Conservation (phyloP, 108 stramenopile species). For the Licmophora abbreviata region DNA sequence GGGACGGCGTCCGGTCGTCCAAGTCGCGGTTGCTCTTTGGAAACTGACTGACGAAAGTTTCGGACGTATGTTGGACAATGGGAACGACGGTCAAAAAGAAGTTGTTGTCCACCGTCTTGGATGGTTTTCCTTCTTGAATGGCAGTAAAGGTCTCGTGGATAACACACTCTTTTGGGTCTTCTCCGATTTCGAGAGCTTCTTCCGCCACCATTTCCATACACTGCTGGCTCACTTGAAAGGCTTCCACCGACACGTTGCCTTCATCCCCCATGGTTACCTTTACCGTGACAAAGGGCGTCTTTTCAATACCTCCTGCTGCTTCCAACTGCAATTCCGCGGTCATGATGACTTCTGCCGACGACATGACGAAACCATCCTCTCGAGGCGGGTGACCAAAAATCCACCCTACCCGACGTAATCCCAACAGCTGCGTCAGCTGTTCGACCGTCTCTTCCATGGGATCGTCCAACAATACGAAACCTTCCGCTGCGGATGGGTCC, state of each 20-base stretch:
- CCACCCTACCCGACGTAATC: slow-evolving; percentile 90
- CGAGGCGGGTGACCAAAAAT: slow-evolving; percentile 93
- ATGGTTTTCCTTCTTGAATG: slow-evolving; percentile 92
- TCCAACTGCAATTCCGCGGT: slow-evolving; percentile 93
- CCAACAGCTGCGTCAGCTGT: slow-evolving; percentile 61
- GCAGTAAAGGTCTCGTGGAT: slow-evolving; percentile 96
- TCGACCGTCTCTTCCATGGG: slow-evolving; percentile 85
- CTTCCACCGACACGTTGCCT: slow-evolving; percentile 82
- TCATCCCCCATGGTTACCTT: slow-evolving; percentile 74
- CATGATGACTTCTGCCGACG: slow-evolving; percentile 85
- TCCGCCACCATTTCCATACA: slow-evolving; percentile 99
- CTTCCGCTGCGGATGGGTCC: slow-evolving; percentile 69
- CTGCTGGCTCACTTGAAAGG: slow-evolving; percentile 91
- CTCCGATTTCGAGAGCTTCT: slow-evolving; percentile 78
- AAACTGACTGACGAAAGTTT: slow-evolving; percentile 75
- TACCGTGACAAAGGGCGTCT: slow-evolving; percentile 91
- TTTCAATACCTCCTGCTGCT: slow-evolving; percentile 87
- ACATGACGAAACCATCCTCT: slow-evolving; percentile 87
- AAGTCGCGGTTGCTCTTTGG: slow-evolving; percentile 81
- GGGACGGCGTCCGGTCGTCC: slow-evolving; percentile 51
- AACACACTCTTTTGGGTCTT: slow-evolving; percentile 76
- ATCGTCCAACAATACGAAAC: slow-evolving; percentile 87
- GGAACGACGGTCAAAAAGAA: slow-evolving; percentile 94
- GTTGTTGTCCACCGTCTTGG: slow-evolving; percentile 88
- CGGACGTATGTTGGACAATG: slow-evolving; percentile 86